Base-by-base conservation (phyloP, 352 stramenopile genomes). In the Globisporangium parvum region DNA sequence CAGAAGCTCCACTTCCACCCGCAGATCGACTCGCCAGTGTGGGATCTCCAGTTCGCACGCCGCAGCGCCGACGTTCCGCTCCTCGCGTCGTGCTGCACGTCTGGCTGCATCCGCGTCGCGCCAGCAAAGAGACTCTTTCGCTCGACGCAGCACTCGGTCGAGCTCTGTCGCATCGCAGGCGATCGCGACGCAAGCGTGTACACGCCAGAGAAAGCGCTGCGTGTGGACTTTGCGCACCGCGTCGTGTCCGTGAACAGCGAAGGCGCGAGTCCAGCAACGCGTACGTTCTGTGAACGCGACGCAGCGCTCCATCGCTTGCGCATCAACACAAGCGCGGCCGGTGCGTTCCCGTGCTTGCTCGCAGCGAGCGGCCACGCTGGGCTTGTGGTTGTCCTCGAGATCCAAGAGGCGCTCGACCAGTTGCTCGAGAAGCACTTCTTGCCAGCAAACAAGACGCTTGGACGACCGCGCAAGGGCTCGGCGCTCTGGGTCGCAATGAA, bases 21-120 rank as follows among this genome's bases (percentile, higher is more conserved):
- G 8, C 85, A 95, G 54, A 75, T 91, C 50, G 85, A 95, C 47
- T 92, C 82, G 2, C 85, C 85, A 1, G 77, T 95, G 23, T 95
- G 85, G 85, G 79, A 91, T 59, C 60, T 91, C 14, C 73, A 87
- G 51, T 80, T 91, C 49, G 77, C 67, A 28, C 12, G 57, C 14
- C 78, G 79, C 4, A 64, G 61, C 20, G 63, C 69, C 2, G 52
- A 62, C 3, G 57, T 77, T 2, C 77, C 84, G 3, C 45, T 91
- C 2, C 53, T 93, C 18, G 47, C 85, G 20, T 91, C 85, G 2
- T 80, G 65, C 2, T 95, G 85, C 31, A 71, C 85, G 6, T 86
- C 82, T 1, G 85, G 85, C 2, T 81, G 72, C 37, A 69, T 95
- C 24, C 74, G 80, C 23, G 60, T 81, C 8, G 77, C 77, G 2